Base-by-base conservation (phyloP, 495 filamentous ascomycete species). In the Durotheca rogersii region DNA sequence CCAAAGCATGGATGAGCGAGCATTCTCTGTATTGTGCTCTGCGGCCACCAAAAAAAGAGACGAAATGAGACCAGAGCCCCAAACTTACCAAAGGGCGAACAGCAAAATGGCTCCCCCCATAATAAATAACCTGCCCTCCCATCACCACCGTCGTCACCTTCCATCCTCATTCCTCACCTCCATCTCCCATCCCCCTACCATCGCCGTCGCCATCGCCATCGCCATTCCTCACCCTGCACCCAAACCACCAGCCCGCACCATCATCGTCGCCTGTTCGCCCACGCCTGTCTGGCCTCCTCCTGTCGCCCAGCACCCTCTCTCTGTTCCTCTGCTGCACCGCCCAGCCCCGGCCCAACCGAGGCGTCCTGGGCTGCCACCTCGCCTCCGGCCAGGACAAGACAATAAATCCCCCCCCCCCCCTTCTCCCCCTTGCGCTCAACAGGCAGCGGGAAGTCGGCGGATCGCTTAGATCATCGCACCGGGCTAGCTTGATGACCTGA, bases 31-130 rank as follows among this genome's bases (percentile, higher is more conserved):
- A 53, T 59, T 59, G 56, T 55, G 56, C 56, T 43, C 56, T 53
- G 56, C 56, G 43, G 50, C 56, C 56, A 53, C 23, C 23, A 27
- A 27, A 45, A 53, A 43, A 46, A 44, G 49, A 44, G 41, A 44
- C 44, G 56, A 56, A 56, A 60, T 60, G 57, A 60, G 57, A 60
- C 57, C 57, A 60, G 56, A 50, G 60, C 63, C 63, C 63, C 63
- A 63, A 66, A 65, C 58, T 62, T 55, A 56, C 56, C 56, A 63
- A 55, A 48, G 38, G 31, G 51, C 60, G 51, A 53, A 53, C 51
- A 53, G 31, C 51, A 63, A 56, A 63, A 63, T 63, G 63, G 60
- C 58, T 54, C 41, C 60, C 63, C 63, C 63, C 60, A 62, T 63
- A 66, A 63, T 63, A 64, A 56, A 62, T 60, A 61, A 56, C 58